A percentile compares a stretch with the other conserved stretches of the same genome.
Conservation (phyloP, 495 filamentous ascomycete genomes). For the Aspergillus heteromorphus region DNA sequence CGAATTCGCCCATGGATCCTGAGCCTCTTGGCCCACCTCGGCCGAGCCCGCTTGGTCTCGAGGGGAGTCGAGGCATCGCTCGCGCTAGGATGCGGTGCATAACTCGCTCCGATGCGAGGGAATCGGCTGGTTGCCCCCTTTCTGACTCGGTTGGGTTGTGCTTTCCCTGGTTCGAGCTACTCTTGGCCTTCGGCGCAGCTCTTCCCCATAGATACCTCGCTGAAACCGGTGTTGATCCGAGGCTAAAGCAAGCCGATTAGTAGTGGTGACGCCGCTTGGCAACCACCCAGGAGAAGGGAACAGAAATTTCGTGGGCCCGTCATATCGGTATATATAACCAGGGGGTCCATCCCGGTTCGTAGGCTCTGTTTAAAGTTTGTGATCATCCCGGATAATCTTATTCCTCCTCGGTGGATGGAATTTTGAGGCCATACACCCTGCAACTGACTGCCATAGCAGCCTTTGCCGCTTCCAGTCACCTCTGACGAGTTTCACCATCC, state of each 20-base stretch:
- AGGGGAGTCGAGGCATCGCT: not conserved
- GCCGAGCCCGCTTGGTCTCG: slow-evolving; percentile 1
- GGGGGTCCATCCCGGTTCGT: not conserved
- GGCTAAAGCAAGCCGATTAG: not conserved
- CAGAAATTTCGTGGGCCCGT: not conserved
- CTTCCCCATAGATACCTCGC: not conserved
- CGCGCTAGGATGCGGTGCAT: slow-evolving; percentile 1
- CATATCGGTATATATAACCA: not conserved
- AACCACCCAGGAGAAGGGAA: not conserved
- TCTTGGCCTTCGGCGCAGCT: not conserved
- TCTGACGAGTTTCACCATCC: not conserved
- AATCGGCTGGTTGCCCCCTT: not conserved
- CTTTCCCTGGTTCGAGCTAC: not conserved
- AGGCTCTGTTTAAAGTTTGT: not conserved
- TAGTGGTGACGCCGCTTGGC: not conserved
- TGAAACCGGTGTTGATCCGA: not conserved
- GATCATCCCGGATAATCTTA: not conserved
- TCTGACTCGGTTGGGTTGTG: not conserved
- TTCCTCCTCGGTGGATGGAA: not conserved
- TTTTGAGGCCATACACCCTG: not conserved
- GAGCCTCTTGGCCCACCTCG: slow-evolving; percentile 2
- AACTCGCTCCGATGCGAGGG: not conserved
- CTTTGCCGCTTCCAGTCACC: too few relatives aligned
- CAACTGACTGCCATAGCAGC: not conserved
- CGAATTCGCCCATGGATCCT: not conserved